Base-by-base conservation (phyloP, 768 basidiomycete genomes). In the Pleurotus platypus region DNA sequence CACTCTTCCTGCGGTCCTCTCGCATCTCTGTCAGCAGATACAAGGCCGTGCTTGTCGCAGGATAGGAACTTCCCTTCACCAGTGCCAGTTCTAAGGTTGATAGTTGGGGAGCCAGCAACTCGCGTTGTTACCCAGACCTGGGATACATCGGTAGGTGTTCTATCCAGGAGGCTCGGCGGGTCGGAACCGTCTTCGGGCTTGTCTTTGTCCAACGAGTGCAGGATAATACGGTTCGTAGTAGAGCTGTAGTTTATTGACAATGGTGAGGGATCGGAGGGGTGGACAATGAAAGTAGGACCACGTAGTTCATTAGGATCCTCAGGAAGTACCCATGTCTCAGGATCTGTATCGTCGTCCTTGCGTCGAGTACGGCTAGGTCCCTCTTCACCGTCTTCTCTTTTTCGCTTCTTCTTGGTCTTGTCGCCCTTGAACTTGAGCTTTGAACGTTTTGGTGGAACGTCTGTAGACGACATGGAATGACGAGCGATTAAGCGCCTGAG, bases 1-100 rank as follows among this genome's bases (percentile, higher is more conserved):
- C 93, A 97, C 70, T 95, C 94, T 70, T 97, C 94, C 70, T 96
- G 92, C 3, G 91, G 89, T 1, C 94, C 94, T 30, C 94, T 82
- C 24, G 94, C 94, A 65, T 97, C 94, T 46, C 90, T 78, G 66
- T 92, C 88, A 45, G 90, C 87, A 61, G 87, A 83, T 12, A 96
- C 87, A 16, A 93, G 75, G 5, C 94, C 94, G 64, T 92, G 85
- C 59, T 86, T 79, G 73, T 95, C 92, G 71, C 89, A 91, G 6
- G 90, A 92, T 47, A 97, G 73, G 69, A 94, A 97, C 71, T 94
- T 94, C 8, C 92, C 92, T 67, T 90, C 90, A 20, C 90, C 90
- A n/a, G 83, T 83, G 1, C 90, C 90, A 35, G 90, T 90, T 18
- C 94, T 85, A 58, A 96, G 73, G 67, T 95, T 96, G 67, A 96